These are phyloP conservation scores for Parietaria judaica DNA, from an alignment of 306 rosid species.

Conservation along the genomic window DNA sequence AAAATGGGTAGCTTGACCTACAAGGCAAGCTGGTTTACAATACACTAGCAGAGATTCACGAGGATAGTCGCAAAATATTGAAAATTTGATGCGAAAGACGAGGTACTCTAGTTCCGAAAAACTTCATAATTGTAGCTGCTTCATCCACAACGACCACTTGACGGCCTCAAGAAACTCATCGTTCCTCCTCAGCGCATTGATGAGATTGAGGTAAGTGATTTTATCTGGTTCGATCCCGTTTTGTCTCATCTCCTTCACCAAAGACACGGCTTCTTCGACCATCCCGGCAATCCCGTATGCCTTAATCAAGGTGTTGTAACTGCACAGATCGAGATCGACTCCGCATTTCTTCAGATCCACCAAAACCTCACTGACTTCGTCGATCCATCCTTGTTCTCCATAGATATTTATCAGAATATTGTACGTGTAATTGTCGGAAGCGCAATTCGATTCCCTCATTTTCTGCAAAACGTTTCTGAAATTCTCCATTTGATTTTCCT, in stretches of 20 bases:
- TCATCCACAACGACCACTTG: conserved; percentile 96
- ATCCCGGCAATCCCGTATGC: conserved; percentile 92
- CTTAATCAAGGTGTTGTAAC: conserved; percentile 87
- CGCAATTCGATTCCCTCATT: conserved; percentile 60
- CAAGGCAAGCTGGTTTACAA: no score
- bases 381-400: conserved; percentile 87
- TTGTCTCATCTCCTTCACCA: conserved; percentile 81
- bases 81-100: conserved; percentile 6
- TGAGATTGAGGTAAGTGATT: conserved; percentile 62
- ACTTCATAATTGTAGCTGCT: conserved; percentile 63
- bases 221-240: conserved; percentile 78
- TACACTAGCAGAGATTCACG: no score
- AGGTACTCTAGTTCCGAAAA: conserved; percentile 12
- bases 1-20: conserved; percentile 3
- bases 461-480: conserved; percentile 53
- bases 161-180: conserved; percentile 85
- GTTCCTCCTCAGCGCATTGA: conserved; percentile 54
- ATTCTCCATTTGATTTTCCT: conserved; percentile 62
- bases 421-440: conserved; percentile 70
- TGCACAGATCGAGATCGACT: conserved; percentile 62
- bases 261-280: conserved; percentile 76
- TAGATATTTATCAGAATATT: conserved; percentile 81
- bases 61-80: no score
- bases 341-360: conserved; percentile 62
- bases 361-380: conserved; percentile 57